phyloP scores from a whole-genome alignment of 768 basidiomycete genomes.

The Auricularia sp. region DNA sequence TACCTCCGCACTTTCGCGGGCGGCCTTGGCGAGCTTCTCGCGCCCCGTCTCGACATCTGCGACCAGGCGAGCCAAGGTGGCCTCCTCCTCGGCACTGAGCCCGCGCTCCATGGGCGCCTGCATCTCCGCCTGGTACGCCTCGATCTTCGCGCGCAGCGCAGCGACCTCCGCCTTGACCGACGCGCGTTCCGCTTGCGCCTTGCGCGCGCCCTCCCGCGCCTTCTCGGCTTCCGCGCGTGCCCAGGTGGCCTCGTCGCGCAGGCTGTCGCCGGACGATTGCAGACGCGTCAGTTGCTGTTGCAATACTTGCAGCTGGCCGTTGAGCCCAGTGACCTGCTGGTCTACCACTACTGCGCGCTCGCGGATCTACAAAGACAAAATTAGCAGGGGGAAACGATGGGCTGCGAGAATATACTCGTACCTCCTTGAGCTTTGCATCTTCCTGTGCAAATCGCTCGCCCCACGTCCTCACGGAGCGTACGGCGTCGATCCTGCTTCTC shows the following conservation, averaged over 20 bases:
- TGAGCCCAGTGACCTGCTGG: conserved; percentile 71
- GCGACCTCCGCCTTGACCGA: conserved; percentile 67
- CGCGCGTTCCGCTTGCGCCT: conserved; percentile 55
- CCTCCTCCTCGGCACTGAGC: conserved; percentile 64
- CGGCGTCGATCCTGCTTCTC: conserved; percentile 80
- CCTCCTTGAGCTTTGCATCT: conserved; percentile 55
- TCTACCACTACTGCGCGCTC: conserved; percentile 59
- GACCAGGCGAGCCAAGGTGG: conserved; percentile 51
- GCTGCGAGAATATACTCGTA: conserved; percentile 16
- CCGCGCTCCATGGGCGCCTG: conserved; percentile 64
- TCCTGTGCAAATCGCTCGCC: conserved; percentile 60
- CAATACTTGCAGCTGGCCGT: conserved; percentile 63
- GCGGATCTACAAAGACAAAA: conserved; percentile 25
- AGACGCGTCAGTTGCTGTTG: conserved; percentile 46
- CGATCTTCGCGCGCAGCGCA: conserved; percentile 49
- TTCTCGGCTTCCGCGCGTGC: conserved; percentile 64
- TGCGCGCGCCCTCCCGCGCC: conserved; percentile 45
- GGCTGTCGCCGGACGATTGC: conserved; percentile 56
- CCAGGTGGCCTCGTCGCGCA: conserved; percentile 50
- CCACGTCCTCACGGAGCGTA: conserved; percentile 71
- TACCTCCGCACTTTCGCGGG: conserved; percentile 53
- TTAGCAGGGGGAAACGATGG: too few relatives aligned
- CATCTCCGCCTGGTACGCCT: conserved; percentile 61
- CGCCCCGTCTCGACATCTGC: conserved; percentile 70
- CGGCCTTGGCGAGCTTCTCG: conserved; percentile 47